Evolutionary conservation across 1,284 basidiomycete species (phyloP).

Genomic region (Moesziomyces sp.): DNA sequence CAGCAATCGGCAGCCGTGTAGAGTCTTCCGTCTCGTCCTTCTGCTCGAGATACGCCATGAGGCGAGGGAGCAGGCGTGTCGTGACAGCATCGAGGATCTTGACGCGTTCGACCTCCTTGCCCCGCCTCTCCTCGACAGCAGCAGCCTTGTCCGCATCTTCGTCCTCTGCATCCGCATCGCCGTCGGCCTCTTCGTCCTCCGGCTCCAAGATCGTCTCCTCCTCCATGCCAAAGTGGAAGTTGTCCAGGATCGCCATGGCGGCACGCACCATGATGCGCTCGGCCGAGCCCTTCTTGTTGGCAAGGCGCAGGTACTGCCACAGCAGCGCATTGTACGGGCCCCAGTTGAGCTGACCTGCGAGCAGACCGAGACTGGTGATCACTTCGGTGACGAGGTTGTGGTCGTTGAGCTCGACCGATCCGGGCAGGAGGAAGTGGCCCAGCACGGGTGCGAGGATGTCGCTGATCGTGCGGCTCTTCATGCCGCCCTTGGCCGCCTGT

Average conservation of each 20-base stretch:
- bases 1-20: conserved; percentile 77
- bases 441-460: conserved; percentile 90
- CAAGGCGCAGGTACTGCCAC: conserved; percentile 82
- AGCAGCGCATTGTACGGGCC: conserved; percentile 83
- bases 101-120: conserved; percentile 35
- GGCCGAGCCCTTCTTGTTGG: conserved; percentile 77
- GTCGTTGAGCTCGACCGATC: conserved; percentile 75
- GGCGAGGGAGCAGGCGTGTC: conserved; percentile 57
- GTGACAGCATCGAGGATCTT: conserved; percentile 82
- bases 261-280: conserved; percentile 88
- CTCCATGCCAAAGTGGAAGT: conserved; percentile 80
- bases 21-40: conserved; percentile 84
- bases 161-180: conserved; percentile 73
- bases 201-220: conserved; percentile 31
- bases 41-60: conserved; percentile 69
- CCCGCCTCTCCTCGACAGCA: conserved; percentile 8
- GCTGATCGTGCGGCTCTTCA: conserved; percentile 79
- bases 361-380: conserved; percentile 72
- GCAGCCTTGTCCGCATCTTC: conserved; percentile 32
- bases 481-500: conserved; percentile 76
- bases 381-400: conserved; percentile 93
- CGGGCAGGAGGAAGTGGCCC: conserved; percentile 78
- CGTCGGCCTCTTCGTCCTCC: conserved; percentile 30
- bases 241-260: conserved; percentile 85
- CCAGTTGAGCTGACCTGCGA: conserved; percentile 73